These are phyloP conservation scores for Ustilago trichophora DNA, from an alignment of 1,284 basidiomycete species.

Conservation along the genomic window DNA sequence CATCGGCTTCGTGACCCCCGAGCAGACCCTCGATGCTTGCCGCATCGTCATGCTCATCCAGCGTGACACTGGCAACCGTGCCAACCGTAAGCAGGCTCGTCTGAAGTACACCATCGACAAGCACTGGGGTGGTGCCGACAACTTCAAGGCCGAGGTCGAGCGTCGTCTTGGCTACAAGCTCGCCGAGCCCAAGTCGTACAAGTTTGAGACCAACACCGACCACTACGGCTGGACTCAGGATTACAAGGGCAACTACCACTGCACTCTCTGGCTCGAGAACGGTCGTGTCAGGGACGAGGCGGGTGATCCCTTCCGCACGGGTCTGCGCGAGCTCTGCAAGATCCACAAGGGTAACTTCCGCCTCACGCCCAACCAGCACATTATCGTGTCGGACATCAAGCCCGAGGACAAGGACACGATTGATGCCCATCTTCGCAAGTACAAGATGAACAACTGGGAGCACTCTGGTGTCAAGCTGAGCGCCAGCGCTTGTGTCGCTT, in stretches of 20 bases:
- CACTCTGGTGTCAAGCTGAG: constrained; percentile 79
- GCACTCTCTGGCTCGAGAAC: constrained; percentile 95
- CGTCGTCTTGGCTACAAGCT: constrained; percentile 84
- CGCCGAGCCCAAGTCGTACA: constrained; percentile 75
- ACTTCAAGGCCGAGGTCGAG: constrained; percentile 87
- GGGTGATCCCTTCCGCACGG: constrained; percentile 89
- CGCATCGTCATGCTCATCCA: constrained; percentile 94
- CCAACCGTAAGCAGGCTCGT: constrained; percentile 69
- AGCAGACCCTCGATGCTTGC: constrained; percentile 85
- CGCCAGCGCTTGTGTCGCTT: constrained; percentile 82
- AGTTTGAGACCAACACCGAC: constrained; percentile 90
- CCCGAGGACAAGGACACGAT: constrained; percentile 74
- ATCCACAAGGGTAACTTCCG: constrained; percentile 93
- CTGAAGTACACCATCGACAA: constrained; percentile 97
- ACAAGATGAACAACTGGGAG: constrained; percentile 88
- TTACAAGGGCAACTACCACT: constrained; percentile 88
- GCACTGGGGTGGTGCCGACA: constrained; percentile 73
- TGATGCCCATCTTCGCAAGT: constrained; percentile 82
- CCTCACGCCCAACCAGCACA: constrained; percentile 86
- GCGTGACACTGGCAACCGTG: constrained; percentile 93
- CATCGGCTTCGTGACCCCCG: constrained; percentile 89
- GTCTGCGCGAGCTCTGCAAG: constrained; percentile 88
- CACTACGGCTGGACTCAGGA: constrained; percentile 92
- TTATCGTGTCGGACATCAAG: constrained; percentile 85
- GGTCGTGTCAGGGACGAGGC: constrained; percentile 94